Percentiles rank a stretch among this genome's conserved stretches.
These are phyloP conservation scores for Plasmodium gaboni DNA, from an alignment of 169 alveolate species.

Conservation along the genomic window DNA sequence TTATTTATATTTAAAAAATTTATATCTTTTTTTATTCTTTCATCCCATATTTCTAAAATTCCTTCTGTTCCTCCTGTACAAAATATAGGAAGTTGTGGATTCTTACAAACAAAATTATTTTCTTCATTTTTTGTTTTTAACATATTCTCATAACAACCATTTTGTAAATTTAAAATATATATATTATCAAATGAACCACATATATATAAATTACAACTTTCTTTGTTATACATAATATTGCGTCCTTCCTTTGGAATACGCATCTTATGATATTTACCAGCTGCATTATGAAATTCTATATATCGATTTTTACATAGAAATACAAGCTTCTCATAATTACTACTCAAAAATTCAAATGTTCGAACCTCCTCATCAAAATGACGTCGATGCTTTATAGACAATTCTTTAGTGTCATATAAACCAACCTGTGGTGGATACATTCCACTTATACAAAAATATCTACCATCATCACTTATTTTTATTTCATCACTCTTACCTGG, in stretches of 20 bases:
- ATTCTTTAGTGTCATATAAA: constrained; percentile 83
- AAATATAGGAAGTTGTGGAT: constrained; percentile 38
- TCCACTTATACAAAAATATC: constrained; percentile 83
- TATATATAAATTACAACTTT: constrained; percentile 75
- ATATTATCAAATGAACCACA: constrained; percentile 82
- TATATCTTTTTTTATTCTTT: constrained; percentile 35
- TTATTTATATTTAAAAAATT: constrained; percentile 24
- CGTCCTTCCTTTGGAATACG: constrained; percentile 87
- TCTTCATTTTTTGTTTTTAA: constrained; percentile 27
- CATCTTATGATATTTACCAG: constrained; percentile 82
- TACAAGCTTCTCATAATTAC: constrained; percentile 83
- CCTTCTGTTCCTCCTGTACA: constrained; percentile 65
- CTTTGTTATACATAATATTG: constrained; percentile 81
- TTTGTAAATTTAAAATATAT: constrained; percentile 66
- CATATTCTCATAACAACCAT: constrained; percentile 32
- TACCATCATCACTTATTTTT: constrained; percentile 81
- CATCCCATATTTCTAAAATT: constrained; percentile 64
- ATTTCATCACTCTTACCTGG: constrained; percentile 84
- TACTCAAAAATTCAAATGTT: constrained; percentile 79
- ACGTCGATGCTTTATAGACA: constrained; percentile 84
- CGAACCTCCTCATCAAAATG: constrained; percentile 85
- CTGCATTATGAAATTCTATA: constrained; percentile 85
- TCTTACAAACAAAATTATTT: constrained; percentile 49
- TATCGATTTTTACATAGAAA: constrained; percentile 79
- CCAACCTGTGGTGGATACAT: constrained; percentile 87